These are phyloP conservation scores for Gossypium longicalyx DNA, from an alignment of 345 rosid genomes.

Conservation along the genomic window DNA sequence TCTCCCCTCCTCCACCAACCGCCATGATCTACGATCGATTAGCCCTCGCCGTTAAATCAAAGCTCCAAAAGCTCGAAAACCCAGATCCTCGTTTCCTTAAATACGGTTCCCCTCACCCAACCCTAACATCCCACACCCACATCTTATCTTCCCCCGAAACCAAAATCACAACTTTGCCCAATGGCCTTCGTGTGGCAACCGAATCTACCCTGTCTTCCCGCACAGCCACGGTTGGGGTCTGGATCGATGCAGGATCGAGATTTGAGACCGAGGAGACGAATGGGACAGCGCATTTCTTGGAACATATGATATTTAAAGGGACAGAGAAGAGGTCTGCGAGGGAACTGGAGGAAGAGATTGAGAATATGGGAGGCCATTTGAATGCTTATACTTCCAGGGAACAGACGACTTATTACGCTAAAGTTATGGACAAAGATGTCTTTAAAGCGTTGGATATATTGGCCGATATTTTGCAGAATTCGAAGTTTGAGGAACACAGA, in stretches of 20 bases:
- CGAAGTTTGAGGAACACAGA: slow-evolving; percentile 55
- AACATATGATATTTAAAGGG: slow-evolving; percentile 99
- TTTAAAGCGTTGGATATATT: slow-evolving; percentile 67
- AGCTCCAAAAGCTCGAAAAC: slow-evolving; percentile 61
- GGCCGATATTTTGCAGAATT: slow-evolving; percentile 93
- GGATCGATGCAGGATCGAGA: slow-evolving; percentile 98
- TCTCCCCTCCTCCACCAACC: slow-evolving; percentile 54
- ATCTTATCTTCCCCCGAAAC: slow-evolving; percentile 89
- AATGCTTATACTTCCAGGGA: slow-evolving; percentile 89
- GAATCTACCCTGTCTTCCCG: slow-evolving; percentile 75
- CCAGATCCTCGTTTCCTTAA: slow-evolving; percentile 85
- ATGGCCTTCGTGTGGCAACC: slow-evolving; percentile 87
- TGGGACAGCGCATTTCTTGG: slow-evolving; percentile 96
- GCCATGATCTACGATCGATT: slow-evolving; percentile 81
- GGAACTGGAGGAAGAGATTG: slow-evolving; percentile 85
- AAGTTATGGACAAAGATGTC: slow-evolving; percentile 79
- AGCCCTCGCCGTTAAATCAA: slow-evolving; percentile 54
- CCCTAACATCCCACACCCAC: slow-evolving; percentile 56
- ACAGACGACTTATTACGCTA: slow-evolving; percentile 94
- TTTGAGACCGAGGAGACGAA: slow-evolving; percentile 85
- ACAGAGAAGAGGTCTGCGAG: slow-evolving; percentile 64
- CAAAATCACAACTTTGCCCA: slow-evolving; percentile 77
- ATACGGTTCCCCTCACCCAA: slow-evolving; percentile 86
- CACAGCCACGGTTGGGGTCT: slow-evolving; percentile 94
- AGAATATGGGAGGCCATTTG: slow-evolving; percentile 95